These are phyloP conservation scores for Colletotrichum graminicola DNA, from an alignment of 2,329 filamentous ascomycete genomes.

Conservation along the genomic window DNA sequence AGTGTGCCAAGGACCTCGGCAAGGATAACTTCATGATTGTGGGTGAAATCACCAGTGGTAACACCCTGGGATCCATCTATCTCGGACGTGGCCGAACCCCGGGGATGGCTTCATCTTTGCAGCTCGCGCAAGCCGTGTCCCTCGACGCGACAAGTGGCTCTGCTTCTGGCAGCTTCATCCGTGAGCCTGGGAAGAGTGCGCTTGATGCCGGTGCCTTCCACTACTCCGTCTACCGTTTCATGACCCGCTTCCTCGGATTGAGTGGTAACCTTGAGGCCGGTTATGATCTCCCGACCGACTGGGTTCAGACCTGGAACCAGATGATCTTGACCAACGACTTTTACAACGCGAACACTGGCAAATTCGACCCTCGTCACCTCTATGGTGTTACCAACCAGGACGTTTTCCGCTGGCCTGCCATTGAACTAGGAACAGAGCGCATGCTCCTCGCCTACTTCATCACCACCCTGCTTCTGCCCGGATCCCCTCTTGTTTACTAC, in stretches of 20 bases:
- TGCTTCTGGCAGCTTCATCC: constrained; percentile 58
- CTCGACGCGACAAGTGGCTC: constrained; percentile 36
- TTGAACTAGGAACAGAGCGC: constrained; percentile 67
- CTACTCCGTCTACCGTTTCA: constrained; percentile 49
- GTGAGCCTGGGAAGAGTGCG: constrained; percentile 65
- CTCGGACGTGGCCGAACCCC: constrained; percentile 70
- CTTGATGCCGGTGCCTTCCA: constrained; percentile 60
- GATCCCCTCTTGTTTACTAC: constrained; percentile 71
- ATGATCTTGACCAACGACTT: constrained; percentile 71
- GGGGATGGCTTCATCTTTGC: constrained; percentile 41
- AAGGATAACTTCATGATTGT: constrained; percentile 75
- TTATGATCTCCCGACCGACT: constrained; percentile 49
- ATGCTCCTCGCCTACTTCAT: constrained; percentile 70
- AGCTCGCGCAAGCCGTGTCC: constrained; percentile 41
- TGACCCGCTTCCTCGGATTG: constrained; percentile 50
- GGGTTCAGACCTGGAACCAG: constrained; percentile 66
- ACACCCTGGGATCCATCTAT: constrained; percentile 70
- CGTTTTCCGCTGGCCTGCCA: constrained; percentile 73
- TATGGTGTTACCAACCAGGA: constrained; percentile 76
- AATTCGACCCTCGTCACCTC: constrained; percentile 74
- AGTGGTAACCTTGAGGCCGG: constrained; percentile 50
- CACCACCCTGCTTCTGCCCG: constrained; percentile 70
- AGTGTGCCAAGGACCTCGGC: constrained; percentile 67
- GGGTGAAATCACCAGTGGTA: constrained; percentile 73
- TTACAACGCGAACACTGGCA: constrained; percentile 69